Conservation (phyloP, 495 filamentous ascomycete genomes). For the Talaromyces proteolyticus region DNA sequence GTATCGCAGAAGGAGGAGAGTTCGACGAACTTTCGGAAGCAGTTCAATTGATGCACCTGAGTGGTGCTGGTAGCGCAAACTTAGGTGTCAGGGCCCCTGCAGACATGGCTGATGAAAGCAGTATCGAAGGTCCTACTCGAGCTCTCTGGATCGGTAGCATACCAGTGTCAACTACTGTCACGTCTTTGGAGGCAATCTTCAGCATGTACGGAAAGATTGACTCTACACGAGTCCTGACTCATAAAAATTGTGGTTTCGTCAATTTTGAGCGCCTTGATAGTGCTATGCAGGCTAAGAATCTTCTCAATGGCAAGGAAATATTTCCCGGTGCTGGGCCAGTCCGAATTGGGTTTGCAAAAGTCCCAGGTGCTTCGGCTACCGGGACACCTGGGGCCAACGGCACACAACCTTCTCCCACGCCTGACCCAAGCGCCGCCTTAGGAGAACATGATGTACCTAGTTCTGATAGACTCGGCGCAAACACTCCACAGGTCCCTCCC, state of each 20-base stretch:
- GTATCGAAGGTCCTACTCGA: constrained; percentile 83
- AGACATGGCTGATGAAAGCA: constrained; percentile 59
- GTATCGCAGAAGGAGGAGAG: constrained; percentile 64
- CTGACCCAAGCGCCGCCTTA: constrained; percentile 57
- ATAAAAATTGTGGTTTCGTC: constrained; percentile 99
- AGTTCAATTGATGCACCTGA: constrained; percentile 72
- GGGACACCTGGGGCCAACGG: constrained; percentile 81
- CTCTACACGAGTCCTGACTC: constrained; percentile 87
- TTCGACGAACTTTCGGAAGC: constrained; percentile 69
- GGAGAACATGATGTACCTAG: constrained; percentile 15
- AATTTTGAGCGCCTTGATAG: constrained; percentile 90
- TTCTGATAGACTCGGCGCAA: constrained; percentile 32
- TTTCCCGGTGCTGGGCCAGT: constrained; percentile 95
- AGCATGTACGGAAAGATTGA: constrained; percentile 83
- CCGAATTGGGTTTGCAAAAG: constrained; percentile 94
- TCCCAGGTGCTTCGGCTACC: constrained; percentile 70
- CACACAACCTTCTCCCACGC: constrained; percentile 86
- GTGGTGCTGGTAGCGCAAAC: constrained; percentile 52
- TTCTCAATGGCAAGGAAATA: constrained; percentile 93
- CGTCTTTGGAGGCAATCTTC: constrained; percentile 90
- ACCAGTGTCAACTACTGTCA: constrained; percentile 92
- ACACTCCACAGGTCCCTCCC: constrained; percentile 61
- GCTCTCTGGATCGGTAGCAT: constrained; percentile 97
- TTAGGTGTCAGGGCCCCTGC: constrained; percentile 37
- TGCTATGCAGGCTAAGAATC: constrained; percentile 78